Evolutionary conservation across 257 asterid species (phyloP).

Genomic region (Mitragyna speciosa): DNA sequence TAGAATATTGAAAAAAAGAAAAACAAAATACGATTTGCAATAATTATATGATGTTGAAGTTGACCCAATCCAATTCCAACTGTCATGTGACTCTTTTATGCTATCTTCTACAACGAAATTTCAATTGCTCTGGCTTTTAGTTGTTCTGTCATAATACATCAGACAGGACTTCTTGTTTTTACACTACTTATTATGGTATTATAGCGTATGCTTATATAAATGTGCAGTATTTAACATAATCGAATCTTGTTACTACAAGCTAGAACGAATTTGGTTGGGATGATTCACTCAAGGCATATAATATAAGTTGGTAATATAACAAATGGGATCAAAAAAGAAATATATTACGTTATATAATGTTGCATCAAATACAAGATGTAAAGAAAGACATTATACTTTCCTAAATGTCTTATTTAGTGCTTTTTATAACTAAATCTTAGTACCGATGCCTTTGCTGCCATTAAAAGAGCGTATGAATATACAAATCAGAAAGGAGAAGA

Average conservation of each 20-base stretch:
- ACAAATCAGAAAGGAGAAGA: not conserved
- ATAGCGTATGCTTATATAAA: no score
- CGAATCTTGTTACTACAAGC: no score
- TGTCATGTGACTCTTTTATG: not conserved
- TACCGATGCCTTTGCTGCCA: not conserved
- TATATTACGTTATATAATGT: no score
- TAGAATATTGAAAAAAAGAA: not conserved
- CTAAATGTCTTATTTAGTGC: not conserved
- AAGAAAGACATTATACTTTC: not conserved
- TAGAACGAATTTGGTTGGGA: not conserved
- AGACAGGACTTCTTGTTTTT: not conserved
- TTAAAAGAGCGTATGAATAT: no score
- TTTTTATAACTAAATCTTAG: not conserved
- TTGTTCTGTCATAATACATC: not conserved
- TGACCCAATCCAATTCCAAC: conserved; percentile 35
- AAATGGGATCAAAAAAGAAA: no score
- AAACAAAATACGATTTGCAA: not conserved
- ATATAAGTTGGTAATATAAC: no score
- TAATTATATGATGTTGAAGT: conserved; percentile 28
- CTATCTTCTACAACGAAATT: not conserved
- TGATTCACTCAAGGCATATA: not conserved
- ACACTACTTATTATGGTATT: no score
- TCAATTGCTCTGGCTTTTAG: not conserved
- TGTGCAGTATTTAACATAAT: no score
- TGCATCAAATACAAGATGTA: no score